These are phyloP conservation scores for Perkinsus chesapeaki DNA, from an alignment of 169 alveolate genomes.

Conservation along the genomic window DNA sequence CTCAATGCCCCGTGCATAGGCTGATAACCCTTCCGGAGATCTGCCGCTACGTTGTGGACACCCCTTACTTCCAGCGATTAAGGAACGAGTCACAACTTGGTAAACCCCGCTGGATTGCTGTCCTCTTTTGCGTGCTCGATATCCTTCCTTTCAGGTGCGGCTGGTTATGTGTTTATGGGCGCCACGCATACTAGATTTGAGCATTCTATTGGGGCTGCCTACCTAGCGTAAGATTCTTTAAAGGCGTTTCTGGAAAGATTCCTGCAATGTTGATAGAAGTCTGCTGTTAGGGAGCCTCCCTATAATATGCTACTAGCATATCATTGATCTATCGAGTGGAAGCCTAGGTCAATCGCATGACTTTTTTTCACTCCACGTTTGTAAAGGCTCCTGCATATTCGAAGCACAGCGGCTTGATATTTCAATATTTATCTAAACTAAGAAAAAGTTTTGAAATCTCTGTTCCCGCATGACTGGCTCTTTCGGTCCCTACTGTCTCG, in stretches of 20 bases:
- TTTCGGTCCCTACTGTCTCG: no score
- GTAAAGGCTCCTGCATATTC: no score
- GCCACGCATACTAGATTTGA: slow-evolving; percentile 62
- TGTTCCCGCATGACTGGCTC: not conserved
- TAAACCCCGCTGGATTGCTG: no score
- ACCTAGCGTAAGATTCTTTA: slow-evolving; percentile 48
- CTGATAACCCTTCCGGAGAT: not conserved
- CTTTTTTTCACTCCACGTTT: no score
- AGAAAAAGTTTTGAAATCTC: not conserved
- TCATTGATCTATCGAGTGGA: no score
- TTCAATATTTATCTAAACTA: slow-evolving; percentile 11
- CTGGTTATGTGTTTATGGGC: slow-evolving; percentile 54
- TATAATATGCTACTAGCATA: no score
- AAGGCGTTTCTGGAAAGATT: no score
- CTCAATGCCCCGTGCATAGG: not conserved
- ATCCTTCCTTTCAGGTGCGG: slow-evolving; percentile 5
- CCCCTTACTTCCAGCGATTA: slow-evolving; percentile 53
- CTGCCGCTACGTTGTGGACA: slow-evolving; percentile 40
- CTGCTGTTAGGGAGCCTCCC: no score
- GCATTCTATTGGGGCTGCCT: slow-evolving; percentile 61
- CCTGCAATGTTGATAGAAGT: no score
- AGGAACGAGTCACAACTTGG: slow-evolving; percentile 52
- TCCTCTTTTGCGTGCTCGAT: not conserved
- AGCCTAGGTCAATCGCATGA: no score
- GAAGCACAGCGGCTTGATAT: no score